Evolutionary conservation across 768 basidiomycete species (phyloP), one percentile per base, ranked within the genome.

Genomic region (Hygrophoropsis aurantiaca): DNA sequence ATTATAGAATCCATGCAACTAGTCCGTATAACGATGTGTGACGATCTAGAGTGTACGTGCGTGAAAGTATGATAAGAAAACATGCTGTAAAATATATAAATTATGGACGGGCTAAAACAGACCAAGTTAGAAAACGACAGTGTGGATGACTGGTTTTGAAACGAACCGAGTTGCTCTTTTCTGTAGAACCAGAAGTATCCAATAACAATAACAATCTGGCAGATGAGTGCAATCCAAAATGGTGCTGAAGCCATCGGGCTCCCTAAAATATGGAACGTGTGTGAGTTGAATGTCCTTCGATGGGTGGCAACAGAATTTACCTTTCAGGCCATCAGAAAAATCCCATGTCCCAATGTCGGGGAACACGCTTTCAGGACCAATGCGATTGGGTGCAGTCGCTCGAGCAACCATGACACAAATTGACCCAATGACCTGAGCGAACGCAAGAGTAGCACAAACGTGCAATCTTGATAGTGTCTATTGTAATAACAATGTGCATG

Each of bases 121-220:
- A 6, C 27, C 6, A 30, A 6, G 27, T 30, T 13, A 30, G 27
- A 6, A 15, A 11, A 23, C 39, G 32, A 5, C 30, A 18, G 15
- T 10, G 9, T 45, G 32, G 13, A 26, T n/a, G 10, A 39, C 10
- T 13, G 20, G 4, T 6, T 23, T 3, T 33, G 11, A 23, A 3
- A 74, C 87, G 43, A 62, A 88, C 87, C 68, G 50, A 95, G 80
- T 65, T 95, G 93, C 69, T 95, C 93, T 71, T 91, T 93, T 66
- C 93, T 84, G 70, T 94, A 95, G 81, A 95, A 94, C 90, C 90
- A 90, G 75, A 94, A 93, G 72, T 95, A 95, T 18, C 93, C 93
- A 50, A 85, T 67, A 48, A 94, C 90, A 60, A 95, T 92, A 55
- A 93, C 66, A 44, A 95, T 60, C 62, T 92, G 90, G 62, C 82